Evolutionary conservation across 768 basidiomycete species (phyloP).

Genomic region (Mycena latifolia): DNA sequence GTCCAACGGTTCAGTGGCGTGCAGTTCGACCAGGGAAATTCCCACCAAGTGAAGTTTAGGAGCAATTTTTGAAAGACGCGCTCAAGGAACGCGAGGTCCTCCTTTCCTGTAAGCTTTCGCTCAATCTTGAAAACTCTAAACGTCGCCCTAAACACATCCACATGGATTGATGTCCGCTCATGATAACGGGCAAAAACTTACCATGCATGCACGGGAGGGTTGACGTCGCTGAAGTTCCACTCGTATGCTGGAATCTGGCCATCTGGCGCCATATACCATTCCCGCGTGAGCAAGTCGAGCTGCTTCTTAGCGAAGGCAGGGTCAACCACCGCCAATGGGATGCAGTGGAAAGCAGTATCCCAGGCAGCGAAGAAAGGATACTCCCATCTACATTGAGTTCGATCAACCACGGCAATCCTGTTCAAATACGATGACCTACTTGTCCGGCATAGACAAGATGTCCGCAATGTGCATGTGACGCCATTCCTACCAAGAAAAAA

Average conservation of each 20-base stretch:
- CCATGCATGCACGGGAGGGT: conserved; percentile 99
- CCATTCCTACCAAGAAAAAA: conserved; percentile 81
- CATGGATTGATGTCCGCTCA: conserved; percentile 2
- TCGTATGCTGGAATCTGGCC: conserved; percentile 99
- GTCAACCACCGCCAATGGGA: conserved; percentile 96
- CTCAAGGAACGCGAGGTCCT: conserved; percentile 94
- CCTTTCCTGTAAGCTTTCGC: conserved; percentile 91
- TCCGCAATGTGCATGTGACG: conserved; percentile 96
- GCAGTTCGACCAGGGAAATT: conserved; percentile 10
- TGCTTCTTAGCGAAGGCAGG: conserved; percentile 98
- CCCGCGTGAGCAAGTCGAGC: conserved; percentile 93
- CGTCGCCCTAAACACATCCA: conserved; percentile 76
- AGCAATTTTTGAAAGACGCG: conserved; percentile 98
- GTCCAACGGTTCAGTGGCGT: not conserved
- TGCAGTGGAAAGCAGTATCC: conserved; percentile 99
- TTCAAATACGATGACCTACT: conserved; percentile 63
- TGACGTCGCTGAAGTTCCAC: conserved; percentile 99
- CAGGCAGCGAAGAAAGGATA: conserved; percentile 99
- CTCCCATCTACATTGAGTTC: conserved; percentile 77
- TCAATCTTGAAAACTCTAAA: conserved; percentile 99
- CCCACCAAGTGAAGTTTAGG: conserved; percentile 95
- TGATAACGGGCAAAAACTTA: conserved; percentile 42
- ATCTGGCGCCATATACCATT: conserved; percentile 99
- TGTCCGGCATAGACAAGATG: conserved; percentile 99
- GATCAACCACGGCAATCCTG: conserved; percentile 8